Percentiles rank a stretch among this genome's conserved stretches.
phyloP scores from a whole-genome alignment of 352 stramenopile genomes.

The Plasmopara viticola region DNA sequence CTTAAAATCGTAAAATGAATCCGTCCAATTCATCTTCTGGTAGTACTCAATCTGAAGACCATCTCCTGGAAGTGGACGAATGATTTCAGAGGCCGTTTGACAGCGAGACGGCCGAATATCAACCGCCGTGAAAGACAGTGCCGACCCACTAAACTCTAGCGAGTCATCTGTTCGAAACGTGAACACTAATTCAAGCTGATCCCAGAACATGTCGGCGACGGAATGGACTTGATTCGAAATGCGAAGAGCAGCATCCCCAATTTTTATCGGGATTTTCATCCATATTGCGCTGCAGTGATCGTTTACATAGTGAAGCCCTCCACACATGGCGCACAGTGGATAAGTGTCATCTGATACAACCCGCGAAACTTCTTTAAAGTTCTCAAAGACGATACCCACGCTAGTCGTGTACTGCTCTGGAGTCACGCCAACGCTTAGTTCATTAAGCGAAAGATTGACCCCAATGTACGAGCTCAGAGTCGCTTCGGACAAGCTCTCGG shows the following conservation, averaged over 20 bases:
- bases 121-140: conserved; percentile 50
- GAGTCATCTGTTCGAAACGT: conserved; percentile 78
- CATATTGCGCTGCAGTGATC: conserved; percentile 70
- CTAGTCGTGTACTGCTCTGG: conserved; percentile 65
- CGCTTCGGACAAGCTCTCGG: conserved; percentile 59
- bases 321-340: conserved; percentile 51
- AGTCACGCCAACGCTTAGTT: conserved; percentile 60
- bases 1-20: conserved; percentile 58
- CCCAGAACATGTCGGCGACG: conserved; percentile 69
- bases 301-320: conserved; percentile 56
- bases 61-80: conserved; percentile 63
- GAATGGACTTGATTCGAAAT: conserved; percentile 51
- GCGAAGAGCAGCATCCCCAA: conserved; percentile 68
- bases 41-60: conserved; percentile 74
- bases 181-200: conserved; percentile 77
- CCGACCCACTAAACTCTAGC: conserved; percentile 55
- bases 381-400: conserved; percentile 81
- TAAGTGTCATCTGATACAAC: conserved; percentile 80
- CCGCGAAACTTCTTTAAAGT: conserved; percentile 75
- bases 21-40: conserved; percentile 71
- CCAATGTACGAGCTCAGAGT: conserved; percentile 57
- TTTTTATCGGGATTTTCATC: conserved; percentile 69
- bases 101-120: conserved; percentile 55
- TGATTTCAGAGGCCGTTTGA: conserved; percentile 53
- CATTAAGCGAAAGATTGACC: conserved; percentile 67